A percentile compares a stretch with the other conserved stretches of the same genome.
Evolutionary conservation across 352 stramenopile species (phyloP).

Genomic region (Phytopythium boreale): DNA sequence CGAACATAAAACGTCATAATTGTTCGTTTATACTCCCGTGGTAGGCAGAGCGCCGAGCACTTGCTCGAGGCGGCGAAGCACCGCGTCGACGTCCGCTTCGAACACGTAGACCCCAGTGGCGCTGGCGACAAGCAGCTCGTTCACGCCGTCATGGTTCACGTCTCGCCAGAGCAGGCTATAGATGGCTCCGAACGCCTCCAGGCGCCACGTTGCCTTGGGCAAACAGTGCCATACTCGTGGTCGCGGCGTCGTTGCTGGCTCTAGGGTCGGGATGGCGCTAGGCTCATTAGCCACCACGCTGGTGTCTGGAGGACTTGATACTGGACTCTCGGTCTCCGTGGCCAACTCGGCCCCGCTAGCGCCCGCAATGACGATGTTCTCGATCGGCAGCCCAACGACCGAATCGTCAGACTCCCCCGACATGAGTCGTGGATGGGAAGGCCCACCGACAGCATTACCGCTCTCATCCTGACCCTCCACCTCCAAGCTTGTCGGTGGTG

Average conservation of each 20-base stretch:
- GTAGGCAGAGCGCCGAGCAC: slow-evolving; percentile 10
- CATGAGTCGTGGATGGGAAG: background rate
- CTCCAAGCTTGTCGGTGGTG: background rate
- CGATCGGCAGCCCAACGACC: slow-evolving; percentile 4
- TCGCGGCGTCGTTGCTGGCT: background rate
- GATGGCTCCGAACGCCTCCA: slow-evolving; percentile 62
- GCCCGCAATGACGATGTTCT: background rate
- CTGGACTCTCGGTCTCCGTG: background rate
- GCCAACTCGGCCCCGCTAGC: too few relatives aligned
- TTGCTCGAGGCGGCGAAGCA: slow-evolving; percentile 28
- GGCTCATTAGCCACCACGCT: background rate
- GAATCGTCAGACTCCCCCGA: background rate
- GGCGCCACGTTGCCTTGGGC: slow-evolving; percentile 25
- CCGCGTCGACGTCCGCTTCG: slow-evolving; percentile 42
- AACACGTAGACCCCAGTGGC: slow-evolving; percentile 69
- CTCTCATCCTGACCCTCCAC: background rate
- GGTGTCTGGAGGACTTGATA: background rate
- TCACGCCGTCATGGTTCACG: slow-evolving; percentile 60
- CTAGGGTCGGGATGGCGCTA: background rate
- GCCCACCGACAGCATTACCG: background rate
- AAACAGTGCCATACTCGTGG: slow-evolving; percentile 35
- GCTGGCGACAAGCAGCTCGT: slow-evolving; percentile 60
- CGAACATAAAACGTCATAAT: background rate
- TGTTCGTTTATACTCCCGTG: background rate
- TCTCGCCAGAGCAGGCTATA: slow-evolving; percentile 73